Percentiles rank a stretch among this genome's conserved stretches.
These are phyloP conservation scores for Luffa acutangula DNA, from an alignment of 306 rosid species.

Conservation along the genomic window DNA sequence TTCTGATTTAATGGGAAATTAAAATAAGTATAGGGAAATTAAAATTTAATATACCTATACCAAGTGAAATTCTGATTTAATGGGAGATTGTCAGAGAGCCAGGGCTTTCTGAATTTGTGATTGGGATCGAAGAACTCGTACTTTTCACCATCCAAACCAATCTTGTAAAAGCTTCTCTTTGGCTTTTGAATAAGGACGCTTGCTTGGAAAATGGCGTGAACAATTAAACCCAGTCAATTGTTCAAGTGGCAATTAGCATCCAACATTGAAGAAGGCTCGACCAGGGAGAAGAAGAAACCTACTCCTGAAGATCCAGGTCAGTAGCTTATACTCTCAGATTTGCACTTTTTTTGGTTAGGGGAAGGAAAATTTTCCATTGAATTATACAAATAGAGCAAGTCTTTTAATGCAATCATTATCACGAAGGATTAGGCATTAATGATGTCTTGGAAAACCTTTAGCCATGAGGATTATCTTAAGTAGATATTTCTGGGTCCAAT, in stretches of 20 bases:
- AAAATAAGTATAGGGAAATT: too few species aligned
- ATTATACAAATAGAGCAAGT: background rate
- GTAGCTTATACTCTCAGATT: background rate
- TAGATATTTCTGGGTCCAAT: background rate
- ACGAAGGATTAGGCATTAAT: background rate
- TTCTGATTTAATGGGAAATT: too few species aligned
- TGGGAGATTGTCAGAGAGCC: constrained; percentile 22
- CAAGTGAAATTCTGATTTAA: constrained; percentile 31
- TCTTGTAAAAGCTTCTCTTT: constrained; percentile 23
- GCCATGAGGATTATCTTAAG: background rate
- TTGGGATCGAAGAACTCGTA: constrained; percentile 8
- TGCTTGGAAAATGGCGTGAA: background rate
- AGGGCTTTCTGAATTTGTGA: constrained; percentile 4
- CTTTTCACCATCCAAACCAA: constrained; percentile 38
- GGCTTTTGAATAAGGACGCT: constrained; percentile 1
- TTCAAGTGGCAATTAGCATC: background rate
- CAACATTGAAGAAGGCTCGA: background rate
- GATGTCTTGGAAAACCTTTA: background rate
- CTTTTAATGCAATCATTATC: background rate
- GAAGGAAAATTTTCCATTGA: background rate
- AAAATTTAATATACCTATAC: constrained; percentile 19
- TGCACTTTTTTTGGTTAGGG: background rate
- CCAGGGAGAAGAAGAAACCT: background rate
- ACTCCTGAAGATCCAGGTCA: background rate
- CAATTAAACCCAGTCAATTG: background rate